Base-by-base conservation (phyloP, 345 rosid species). In the Euphorbia peplus region DNA sequence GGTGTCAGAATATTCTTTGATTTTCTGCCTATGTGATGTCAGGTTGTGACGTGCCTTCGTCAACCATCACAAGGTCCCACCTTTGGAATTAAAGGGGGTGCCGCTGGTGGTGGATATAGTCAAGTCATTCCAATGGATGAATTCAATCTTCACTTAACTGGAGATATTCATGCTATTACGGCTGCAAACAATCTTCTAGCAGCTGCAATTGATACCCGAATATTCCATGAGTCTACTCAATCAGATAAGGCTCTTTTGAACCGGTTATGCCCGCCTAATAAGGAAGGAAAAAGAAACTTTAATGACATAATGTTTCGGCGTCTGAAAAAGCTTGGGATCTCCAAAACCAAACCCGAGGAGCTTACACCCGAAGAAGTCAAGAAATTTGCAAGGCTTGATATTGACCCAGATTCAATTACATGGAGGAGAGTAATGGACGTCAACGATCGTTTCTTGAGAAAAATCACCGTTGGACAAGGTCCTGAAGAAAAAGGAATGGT, bases 41-140 rank as follows among this genome's bases (percentile, higher is more conserved):
- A 95, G 99, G 98, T 95, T 75, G 87, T 92, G 72, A 90, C 99
- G 37, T 92, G 99, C 73, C 80, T 95, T 69, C 97, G 99, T 58
- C 99, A 95, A 82, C 99, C 99, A 37, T 95, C 99, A 19, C 99
- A 91, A 88, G 99, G 99, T 54, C 99, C 99, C 0, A 95, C 98
- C 47, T 95, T 95, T 82, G 98, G 99, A 74, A 95, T 95, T 72
- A 95, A 92, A 81, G 98, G 99, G 37, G 99, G 99, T 37, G 99
- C 99, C 56, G 99, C 98, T 0, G 99, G 99, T 70, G 99, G 99
- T 52, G 99, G 99, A 41, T 92, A 95, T 60, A 95, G 97, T 81
- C 99, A 95, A 76, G 98, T 95, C 66, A 87, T 92, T 62, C 99
- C 99, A 19, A 95, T 95, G 99, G 99, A 95, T 76, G 99, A 95